These are phyloP conservation scores for Bidens hawaiensis DNA, from an alignment of 140 eudicot species.

Conservation along the genomic window DNA sequence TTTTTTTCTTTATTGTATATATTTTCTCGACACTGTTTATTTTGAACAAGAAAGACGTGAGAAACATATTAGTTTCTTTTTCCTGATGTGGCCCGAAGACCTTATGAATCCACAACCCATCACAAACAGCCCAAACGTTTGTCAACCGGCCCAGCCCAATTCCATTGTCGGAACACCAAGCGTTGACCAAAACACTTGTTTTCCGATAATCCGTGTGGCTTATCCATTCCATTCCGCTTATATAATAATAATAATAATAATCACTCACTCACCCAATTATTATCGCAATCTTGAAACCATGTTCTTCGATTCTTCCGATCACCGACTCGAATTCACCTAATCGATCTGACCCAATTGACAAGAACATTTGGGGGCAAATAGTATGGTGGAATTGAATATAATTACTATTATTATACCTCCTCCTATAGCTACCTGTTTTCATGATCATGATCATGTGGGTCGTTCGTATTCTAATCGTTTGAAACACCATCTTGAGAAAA, in stretches of 20 bases:
- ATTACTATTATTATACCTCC: constrained; percentile 29
- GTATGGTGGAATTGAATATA: too few relatives aligned
- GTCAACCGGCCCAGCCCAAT: constrained; percentile 3
- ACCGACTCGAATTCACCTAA: constrained; percentile 3
- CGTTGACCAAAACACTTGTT: constrained; percentile 25
- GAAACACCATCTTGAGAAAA: constrained; percentile 73
- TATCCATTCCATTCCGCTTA: constrained; percentile 30
- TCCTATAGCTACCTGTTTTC: constrained; percentile 31
- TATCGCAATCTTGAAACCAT: constrained; percentile 19
- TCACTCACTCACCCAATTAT: neutral
- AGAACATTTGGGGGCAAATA: too few relatives aligned
- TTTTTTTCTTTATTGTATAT: too few relatives aligned
- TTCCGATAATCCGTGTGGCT: constrained; percentile 8
- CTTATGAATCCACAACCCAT: too few relatives aligned
- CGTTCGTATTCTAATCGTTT: constrained; percentile 71
- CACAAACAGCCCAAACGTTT: neutral
- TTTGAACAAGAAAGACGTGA: too few relatives aligned
- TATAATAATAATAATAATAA: neutral
- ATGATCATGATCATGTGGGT: too few relatives aligned
- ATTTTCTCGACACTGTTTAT: too few relatives aligned
- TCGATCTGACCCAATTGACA: constrained; percentile 16
- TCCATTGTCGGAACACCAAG: neutral
- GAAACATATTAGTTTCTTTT: too few relatives aligned
- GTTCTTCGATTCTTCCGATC: constrained; percentile 29
- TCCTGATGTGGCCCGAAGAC: too few relatives aligned